These are phyloP conservation scores for Miscanthus lutarioriparius DNA, from an alignment of 176 grass and related monocot species.

Conservation along the genomic window DNA sequence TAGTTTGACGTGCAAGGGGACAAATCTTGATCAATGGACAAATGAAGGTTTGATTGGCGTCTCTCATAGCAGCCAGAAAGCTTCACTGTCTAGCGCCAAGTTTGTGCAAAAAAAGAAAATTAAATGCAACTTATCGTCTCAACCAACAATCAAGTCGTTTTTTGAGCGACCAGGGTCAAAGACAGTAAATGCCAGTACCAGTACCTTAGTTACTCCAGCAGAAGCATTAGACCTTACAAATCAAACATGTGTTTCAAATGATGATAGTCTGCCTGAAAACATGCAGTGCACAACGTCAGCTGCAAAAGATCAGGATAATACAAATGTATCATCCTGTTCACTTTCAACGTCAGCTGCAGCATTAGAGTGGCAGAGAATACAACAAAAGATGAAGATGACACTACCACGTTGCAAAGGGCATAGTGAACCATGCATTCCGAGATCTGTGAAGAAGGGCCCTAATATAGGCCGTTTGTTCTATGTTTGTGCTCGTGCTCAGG, in stretches of 20 bases:
- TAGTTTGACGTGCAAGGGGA: constrained; percentile 33
- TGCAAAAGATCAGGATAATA: constrained; percentile 36
- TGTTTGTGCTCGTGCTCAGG: constrained; percentile 95
- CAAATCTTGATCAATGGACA: constrained; percentile 37
- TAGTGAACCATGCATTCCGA: constrained; percentile 91
- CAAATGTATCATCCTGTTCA: constrained; percentile 26
- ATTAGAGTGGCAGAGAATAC: constrained; percentile 87
- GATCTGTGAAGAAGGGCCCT: constrained; percentile 91
- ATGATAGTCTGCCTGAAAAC: constrained; percentile 29
- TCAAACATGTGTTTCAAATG: constrained; percentile 25
- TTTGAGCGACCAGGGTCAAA: constrained; percentile 52
- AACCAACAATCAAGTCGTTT: constrained; percentile 93
- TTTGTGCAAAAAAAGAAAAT: constrained; percentile 52
- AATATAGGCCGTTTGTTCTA: constrained; percentile 89
- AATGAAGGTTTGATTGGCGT: constrained; percentile 25
- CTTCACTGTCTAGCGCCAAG: constrained; percentile 42
- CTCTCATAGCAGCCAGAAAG: constrained; percentile 27
- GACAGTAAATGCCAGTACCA: constrained; percentile 28
- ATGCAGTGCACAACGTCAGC: constrained; percentile 35
- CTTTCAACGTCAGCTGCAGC: constrained; percentile 41
- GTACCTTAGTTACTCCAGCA: constrained; percentile 31
- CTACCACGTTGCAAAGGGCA: constrained; percentile 91
- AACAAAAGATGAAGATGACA: constrained; percentile 92
- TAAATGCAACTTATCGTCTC: constrained; percentile 58
- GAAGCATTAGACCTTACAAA: constrained; percentile 6